These are phyloP conservation scores for Nicotiana benthamiana DNA, from an alignment of 257 asterid genomes.

Conservation along the genomic window DNA sequence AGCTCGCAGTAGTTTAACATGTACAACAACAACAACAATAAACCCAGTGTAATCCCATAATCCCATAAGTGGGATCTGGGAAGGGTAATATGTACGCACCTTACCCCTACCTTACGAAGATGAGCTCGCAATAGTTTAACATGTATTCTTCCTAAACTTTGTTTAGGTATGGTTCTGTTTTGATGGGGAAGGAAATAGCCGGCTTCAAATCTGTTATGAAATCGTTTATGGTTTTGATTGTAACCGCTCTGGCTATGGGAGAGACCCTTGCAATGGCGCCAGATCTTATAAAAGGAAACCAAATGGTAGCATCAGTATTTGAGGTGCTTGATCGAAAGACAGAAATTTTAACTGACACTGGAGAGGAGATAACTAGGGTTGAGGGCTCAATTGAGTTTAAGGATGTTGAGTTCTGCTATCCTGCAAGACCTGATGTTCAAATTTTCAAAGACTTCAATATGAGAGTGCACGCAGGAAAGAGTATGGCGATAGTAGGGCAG, in stretches of 20 bases:
- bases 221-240: constrained; percentile 81
- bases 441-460: constrained; percentile 84
- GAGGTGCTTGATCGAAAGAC: constrained; percentile 74
- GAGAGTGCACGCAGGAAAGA: constrained; percentile 64
- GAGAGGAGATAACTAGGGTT: constrained; percentile 56
- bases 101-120: too few species aligned
- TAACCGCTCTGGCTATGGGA: constrained; percentile 90
- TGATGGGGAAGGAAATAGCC: constrained; percentile 81
- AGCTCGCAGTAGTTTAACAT: not conserved
- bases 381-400: constrained; percentile 78
- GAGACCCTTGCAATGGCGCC: constrained; percentile 99
- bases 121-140: not conserved
- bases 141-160: not conserved
- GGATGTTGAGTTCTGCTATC: constrained; percentile 84
- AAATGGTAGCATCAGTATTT: constrained; percentile 84
- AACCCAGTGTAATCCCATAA: too few species aligned
- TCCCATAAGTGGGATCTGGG: too few species aligned
- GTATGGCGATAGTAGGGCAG: constrained; percentile 92
- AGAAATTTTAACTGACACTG: constrained; percentile 60
- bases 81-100: too few species aligned
- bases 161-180: constrained; percentile 72
- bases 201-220: constrained; percentile 85
- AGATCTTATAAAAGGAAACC: constrained; percentile 84
- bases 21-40: too few species aligned
- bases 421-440: constrained; percentile 68